These are phyloP conservation scores for Nelumbo lutea DNA, from an alignment of 164 flowering plant genomes.

Conservation along the genomic window DNA sequence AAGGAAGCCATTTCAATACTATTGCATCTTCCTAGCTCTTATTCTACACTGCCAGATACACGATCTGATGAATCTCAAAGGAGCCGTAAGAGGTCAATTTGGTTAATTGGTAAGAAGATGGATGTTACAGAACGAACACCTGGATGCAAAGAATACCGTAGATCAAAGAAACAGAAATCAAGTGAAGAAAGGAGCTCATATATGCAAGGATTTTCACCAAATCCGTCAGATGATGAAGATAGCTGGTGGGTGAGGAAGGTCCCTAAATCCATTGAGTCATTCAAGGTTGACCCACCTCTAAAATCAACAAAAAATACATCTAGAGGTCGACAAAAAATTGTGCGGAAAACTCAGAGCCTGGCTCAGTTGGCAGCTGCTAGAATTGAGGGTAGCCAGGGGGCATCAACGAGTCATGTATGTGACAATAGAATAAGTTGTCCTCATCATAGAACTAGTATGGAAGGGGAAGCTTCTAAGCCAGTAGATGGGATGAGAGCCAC, in stretches of 20 bases:
- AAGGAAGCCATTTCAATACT: constrained; percentile 61
- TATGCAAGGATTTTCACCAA: constrained; percentile 38
- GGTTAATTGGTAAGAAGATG: constrained; percentile 26
- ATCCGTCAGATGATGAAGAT: constrained; percentile 74
- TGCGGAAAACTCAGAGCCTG: constrained; percentile 86
- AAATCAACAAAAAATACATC: constrained; percentile 62
- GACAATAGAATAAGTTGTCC: constrained; percentile 75
- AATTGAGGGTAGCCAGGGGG: constrained; percentile 98
- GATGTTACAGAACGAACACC: constrained; percentile 59
- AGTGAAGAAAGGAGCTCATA: constrained; percentile 55
- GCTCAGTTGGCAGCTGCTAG: constrained; percentile 85
- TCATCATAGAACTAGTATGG: constrained; percentile 60
- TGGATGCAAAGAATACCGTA: constrained; percentile 90
- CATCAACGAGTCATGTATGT: constrained; percentile 95
- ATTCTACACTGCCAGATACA: constrained; percentile 25
- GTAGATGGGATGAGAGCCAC: constrained; percentile 31
- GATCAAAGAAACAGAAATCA: constrained; percentile 64
- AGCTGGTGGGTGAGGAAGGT: constrained; percentile 89
- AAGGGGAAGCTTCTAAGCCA: constrained; percentile 53
- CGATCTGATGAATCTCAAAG: constrained; percentile 55
- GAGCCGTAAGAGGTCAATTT: constrained; percentile 44
- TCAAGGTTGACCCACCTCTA: constrained; percentile 64
- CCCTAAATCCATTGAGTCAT: constrained; percentile 45
- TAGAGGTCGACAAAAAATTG: constrained; percentile 74
- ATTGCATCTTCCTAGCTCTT: constrained; percentile 51